Evolutionary conservation across 73 alveolate genomes (phyloP), one percentile per base, ranked within the genome.

Genomic region (Paramecium sexaurelia): DNA sequence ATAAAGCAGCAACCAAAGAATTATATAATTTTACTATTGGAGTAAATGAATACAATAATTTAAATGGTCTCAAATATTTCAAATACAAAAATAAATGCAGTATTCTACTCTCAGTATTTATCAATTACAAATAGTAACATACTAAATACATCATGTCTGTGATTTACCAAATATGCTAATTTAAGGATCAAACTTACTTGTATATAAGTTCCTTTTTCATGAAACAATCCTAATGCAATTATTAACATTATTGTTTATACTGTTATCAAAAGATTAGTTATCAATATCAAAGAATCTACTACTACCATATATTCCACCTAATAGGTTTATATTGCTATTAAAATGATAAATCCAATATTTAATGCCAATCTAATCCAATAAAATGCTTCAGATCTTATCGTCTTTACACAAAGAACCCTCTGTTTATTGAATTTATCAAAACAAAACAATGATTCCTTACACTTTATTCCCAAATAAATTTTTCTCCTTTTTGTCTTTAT

Each of bases 21-120:
- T 78, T 45, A 43, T 41, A 78, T 19, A 40, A 15, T 78, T 78
- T 41, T 15, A 41, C 43, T 7, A 78, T 24, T 22, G 43, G 55
- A 17, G n/a, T 7, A 33, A 78, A 41, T 20, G 45, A 24, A 41
- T 39, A 39, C 22, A 78, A 10, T 13, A 78, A 29, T 39, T 41
- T 78, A 33, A 40, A 78, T 22, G 90, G 90, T 45, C 73, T 78
- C 8, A 78, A 78, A 33, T 29, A 78, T 78, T 75, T 78, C 8
- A 78, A 17, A 24, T 78, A 78, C 19, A 78, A 61, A 24, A 78
- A 24, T 39, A 78, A 43, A 40, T 78, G 17, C 41, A 78, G 26
- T 3, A 71, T 32, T 71, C 86, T 32, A 40, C 83, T 61, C 3
- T 71, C 43, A 2, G 37, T 27, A 71, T 71, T 71, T 10, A 36